These are phyloP conservation scores for Hymenoscyphus scutula DNA, from an alignment of 2,329 filamentous ascomycete genomes.

Conservation along the genomic window DNA sequence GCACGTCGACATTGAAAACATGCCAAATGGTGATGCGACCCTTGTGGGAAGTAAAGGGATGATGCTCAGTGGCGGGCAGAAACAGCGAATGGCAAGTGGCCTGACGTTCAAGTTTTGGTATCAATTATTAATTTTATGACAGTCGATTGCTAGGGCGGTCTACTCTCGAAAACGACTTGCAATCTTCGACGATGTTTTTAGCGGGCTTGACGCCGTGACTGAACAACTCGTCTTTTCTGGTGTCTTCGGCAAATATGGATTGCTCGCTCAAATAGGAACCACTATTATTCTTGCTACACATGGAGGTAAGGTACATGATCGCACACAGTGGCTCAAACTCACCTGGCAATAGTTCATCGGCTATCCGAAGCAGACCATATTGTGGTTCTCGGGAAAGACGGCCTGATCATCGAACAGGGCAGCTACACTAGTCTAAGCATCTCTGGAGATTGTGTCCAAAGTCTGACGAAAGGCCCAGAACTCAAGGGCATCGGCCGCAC, in stretches of 20 bases:
- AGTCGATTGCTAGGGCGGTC: constrained; percentile 51
- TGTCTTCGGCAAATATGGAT: constrained; percentile 22
- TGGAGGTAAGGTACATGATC: constrained; percentile 8
- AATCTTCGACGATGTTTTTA: constrained; percentile 34
- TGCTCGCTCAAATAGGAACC: constrained; percentile 30
- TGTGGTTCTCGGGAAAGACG: constrained; percentile 37
- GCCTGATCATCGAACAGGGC: constrained; percentile 35
- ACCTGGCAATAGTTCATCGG: constrained; percentile 13
- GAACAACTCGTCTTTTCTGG: constrained; percentile 26
- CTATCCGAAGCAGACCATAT: constrained; percentile 25
- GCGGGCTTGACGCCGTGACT: constrained; percentile 31
- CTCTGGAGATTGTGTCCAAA: constrained; percentile 23
- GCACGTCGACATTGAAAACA: constrained; percentile 18
- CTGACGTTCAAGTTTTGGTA: no score
- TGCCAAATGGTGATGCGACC: constrained; percentile 28
- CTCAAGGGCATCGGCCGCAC: constrained; percentile 12
- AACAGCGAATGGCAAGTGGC: constrained; percentile 51
- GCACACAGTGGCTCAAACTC: no score
- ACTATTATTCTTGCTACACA: constrained; percentile 42
- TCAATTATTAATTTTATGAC: no score
- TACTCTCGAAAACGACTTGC: constrained; percentile 36
- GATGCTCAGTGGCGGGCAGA: constrained; percentile 30
- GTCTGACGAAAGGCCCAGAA: constrained; percentile 19
- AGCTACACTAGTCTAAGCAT: constrained; percentile 12
- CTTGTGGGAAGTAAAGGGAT: constrained; percentile 30